Conservation (phyloP, 1,139 yeast genomes). For the Kodamaea alishanica region DNA sequence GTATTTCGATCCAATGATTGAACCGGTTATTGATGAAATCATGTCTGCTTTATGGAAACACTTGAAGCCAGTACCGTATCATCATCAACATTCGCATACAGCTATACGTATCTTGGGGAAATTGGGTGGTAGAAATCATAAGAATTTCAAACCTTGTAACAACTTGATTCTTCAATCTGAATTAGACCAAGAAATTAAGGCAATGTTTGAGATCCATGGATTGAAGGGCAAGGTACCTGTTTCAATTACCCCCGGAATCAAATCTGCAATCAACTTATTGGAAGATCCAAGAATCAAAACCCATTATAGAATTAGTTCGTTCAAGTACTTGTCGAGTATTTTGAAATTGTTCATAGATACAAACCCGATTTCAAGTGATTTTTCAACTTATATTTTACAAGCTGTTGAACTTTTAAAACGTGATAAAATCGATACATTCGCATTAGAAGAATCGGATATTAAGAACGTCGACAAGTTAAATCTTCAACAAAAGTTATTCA, state of each 20-base stretch:
- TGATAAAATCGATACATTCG: conserved; percentile 40
- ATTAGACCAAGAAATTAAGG: conserved; percentile 65
- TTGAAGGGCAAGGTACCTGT: conserved; percentile 58
- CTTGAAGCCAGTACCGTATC: conserved; percentile 86
- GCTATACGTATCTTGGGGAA: conserved; percentile 92
- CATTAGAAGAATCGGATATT: conserved; percentile 41
- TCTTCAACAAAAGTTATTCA: conserved; percentile 58
- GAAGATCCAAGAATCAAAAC: conserved; percentile 64
- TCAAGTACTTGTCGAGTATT: conserved; percentile 62
- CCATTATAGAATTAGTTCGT: conserved; percentile 76
- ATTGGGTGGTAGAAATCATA: conserved; percentile 91
- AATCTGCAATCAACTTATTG: conserved; percentile 64
- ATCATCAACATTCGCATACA: conserved; percentile 91
- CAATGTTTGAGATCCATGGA: conserved; percentile 70
- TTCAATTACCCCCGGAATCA: conserved; percentile 78
- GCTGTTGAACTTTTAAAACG: conserved; percentile 48
- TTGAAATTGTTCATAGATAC: conserved; percentile 69
- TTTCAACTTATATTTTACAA: conserved; percentile 40
- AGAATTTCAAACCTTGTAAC: conserved; percentile 71
- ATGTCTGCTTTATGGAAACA: conserved; percentile 93
- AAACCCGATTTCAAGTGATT: conserved; percentile 57
- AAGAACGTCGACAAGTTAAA: conserved; percentile 49
- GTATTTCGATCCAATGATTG: conserved; percentile 94
- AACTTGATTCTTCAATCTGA: conserved; percentile 56
- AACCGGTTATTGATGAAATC: conserved; percentile 90